phyloP scores from a whole-genome alignment of 352 stramenopile genomes.

The Phytophthora tubulina region DNA sequence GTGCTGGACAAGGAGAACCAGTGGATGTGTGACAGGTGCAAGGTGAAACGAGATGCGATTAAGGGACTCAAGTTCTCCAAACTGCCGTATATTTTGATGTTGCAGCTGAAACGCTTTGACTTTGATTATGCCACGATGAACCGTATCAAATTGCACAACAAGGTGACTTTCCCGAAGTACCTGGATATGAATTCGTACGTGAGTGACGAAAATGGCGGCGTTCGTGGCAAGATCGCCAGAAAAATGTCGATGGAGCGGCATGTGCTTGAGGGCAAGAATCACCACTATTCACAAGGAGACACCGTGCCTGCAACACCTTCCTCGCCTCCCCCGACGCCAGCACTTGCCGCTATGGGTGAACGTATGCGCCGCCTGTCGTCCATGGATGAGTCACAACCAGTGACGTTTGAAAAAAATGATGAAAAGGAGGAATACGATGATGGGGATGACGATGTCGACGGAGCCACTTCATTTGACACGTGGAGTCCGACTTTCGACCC shows the following conservation, averaged over 20 bases:
- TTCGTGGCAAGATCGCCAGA: slow-evolving; percentile 69
- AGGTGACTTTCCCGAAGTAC: slow-evolving; percentile 91
- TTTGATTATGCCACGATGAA: slow-evolving; percentile 93
- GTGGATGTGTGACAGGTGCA: slow-evolving; percentile 87
- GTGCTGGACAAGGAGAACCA: slow-evolving; percentile 92
- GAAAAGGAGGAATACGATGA: slow-evolving; percentile 25
- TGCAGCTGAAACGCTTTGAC: slow-evolving; percentile 94
- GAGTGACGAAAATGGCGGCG: slow-evolving; percentile 58
- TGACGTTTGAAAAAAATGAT: slow-evolving; percentile 44
- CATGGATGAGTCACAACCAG: slow-evolving; percentile 78
- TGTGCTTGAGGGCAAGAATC: slow-evolving; percentile 64
- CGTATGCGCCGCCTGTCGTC: slow-evolving; percentile 67
- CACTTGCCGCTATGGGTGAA: slow-evolving; percentile 22
- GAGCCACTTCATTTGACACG: slow-evolving; percentile 54
- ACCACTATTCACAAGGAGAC: slow-evolving; percentile 31
- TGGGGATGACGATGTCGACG: slow-evolving; percentile 28
- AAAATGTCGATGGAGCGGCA: slow-evolving; percentile 91
- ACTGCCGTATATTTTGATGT: slow-evolving; percentile 88
- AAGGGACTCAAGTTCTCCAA: slow-evolving; percentile 92
- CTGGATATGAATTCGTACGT: slow-evolving; percentile 92
- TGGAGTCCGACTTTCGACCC: slow-evolving; percentile 79
- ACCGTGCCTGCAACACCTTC: slow-evolving; percentile 10
- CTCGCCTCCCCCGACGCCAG: slow-evolving; percentile 30
- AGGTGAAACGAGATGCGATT: slow-evolving; percentile 89
- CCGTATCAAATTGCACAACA: slow-evolving; percentile 88